A percentile compares a stretch with the other conserved stretches of the same genome.
These are phyloP conservation scores for Orbilia quercus DNA, from an alignment of 2,329 filamentous ascomycete genomes.

Conservation along the genomic window DNA sequence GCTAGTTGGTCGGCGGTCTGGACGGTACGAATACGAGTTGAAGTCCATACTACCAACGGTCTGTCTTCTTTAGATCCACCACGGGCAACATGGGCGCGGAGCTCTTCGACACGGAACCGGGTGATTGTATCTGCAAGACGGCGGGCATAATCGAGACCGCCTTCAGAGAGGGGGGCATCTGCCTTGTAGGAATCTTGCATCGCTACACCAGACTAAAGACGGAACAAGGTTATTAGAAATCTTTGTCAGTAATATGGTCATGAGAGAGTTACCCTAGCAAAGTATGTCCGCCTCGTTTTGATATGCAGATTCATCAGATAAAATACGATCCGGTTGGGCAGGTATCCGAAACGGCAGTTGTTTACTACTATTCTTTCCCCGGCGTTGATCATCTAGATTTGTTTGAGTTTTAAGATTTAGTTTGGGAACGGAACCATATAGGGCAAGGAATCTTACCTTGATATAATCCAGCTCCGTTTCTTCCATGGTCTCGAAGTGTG, in stretches of 20 bases:
- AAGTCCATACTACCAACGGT: slow-evolving; percentile 92
- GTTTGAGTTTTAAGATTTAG: slow-evolving; percentile 20
- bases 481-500: slow-evolving; percentile 95
- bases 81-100: slow-evolving; percentile 74
- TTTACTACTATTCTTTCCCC: slow-evolving; percentile 94
- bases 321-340: slow-evolving; percentile 97
- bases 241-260: not conserved
- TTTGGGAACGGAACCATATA: not conserved
- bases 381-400: slow-evolving; percentile 87
- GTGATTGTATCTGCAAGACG: slow-evolving; percentile 88
- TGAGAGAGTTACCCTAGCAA: slow-evolving; percentile 72
- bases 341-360: slow-evolving; percentile 94
- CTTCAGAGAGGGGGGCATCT: slow-evolving; percentile 83
- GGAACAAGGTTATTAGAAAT: slow-evolving; percentile 46
- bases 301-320: slow-evolving; percentile 98
- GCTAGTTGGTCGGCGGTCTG: slow-evolving; percentile 88
- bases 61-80: slow-evolving; percentile 78
- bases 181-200: slow-evolving; percentile 91
- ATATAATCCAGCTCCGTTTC: slow-evolving; percentile 95
- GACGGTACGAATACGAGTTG: slow-evolving; percentile 86
- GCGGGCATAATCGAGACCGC: slow-evolving; percentile 81
- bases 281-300: slow-evolving; percentile 93
- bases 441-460: slow-evolving; percentile 67
- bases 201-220: slow-evolving; percentile 76
- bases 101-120: slow-evolving; percentile 84